Evolutionary conservation across 768 basidiomycete genomes (phyloP), one percentile per base, ranked within the genome.

Genomic region (Suillus discolor): DNA sequence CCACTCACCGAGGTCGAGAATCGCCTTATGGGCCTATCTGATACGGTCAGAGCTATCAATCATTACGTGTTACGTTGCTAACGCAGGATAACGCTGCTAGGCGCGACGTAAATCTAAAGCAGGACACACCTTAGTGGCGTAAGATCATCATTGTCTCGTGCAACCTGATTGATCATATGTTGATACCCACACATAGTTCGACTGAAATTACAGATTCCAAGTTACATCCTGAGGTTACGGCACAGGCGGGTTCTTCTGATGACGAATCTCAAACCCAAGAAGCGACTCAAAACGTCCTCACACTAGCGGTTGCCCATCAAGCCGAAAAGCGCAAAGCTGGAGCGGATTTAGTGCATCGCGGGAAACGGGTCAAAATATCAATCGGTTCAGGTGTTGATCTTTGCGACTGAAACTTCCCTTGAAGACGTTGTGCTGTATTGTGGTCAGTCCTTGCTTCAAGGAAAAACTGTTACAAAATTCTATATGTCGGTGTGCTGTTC

Each of bases 321-420:
- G 61, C 70, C 23, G 68, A 72, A 39, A 82, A 85, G 67, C 73
- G 79, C 63, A 80, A 77, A 63, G 73, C 73, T 39, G 60, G 59
- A 41, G 64, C 39, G 51, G 65, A 71, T 62, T 51, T 60, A 53
- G 55, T 62, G 66, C 69, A 63, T 49, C 66, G 57, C 23, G 68
- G 49, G 55, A 93, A 92, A 80, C 91, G 85, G 71, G 70, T 87
- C 66, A 94, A 93, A 78, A 84, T 93, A 59, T 94, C 91, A 18
- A 77, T 93, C 47, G 85, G 86, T 47, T 75, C 81, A 64, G 87
- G 84, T 59, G 85, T 94, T 67, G 90, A 93, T 77, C 84, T 93
- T 5, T 91, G 89, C 39, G 91, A 93, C 75, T 93, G 77, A 76
- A 55, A 47, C 15, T 49, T 31, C 31, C 28, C 36, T n/a, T 18